These are phyloP conservation scores for Xylariaceae sp. DNA, from an alignment of 2,329 filamentous ascomycete genomes.

Conservation along the genomic window DNA sequence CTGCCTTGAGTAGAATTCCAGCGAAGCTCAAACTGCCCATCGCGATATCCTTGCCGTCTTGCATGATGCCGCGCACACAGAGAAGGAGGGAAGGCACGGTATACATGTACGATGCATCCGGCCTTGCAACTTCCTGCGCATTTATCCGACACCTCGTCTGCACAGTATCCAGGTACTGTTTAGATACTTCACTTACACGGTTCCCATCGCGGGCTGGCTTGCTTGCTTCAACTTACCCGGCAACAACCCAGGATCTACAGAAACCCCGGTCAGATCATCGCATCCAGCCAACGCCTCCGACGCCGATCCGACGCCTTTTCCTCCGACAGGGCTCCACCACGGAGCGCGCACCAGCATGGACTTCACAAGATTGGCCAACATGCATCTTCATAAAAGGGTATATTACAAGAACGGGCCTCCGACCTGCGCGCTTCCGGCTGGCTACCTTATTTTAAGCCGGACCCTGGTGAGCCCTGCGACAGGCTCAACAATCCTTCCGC, in stretches of 20 bases:
- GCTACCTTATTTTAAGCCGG: slow-evolving; percentile 8
- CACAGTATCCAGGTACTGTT: no score
- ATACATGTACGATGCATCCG: neutral
- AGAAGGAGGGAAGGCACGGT: neutral
- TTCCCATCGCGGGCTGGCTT: neutral
- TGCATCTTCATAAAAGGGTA: slow-evolving; percentile 7
- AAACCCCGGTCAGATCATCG: neutral
- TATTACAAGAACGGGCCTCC: slow-evolving; percentile 7
- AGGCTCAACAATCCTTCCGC: slow-evolving; percentile 51
- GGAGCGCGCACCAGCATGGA: neutral
- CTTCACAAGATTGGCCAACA: neutral
- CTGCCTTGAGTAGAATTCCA: neutral
- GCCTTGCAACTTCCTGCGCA: neutral
- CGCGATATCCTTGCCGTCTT: neutral
- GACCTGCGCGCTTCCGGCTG: neutral
- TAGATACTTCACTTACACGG: no score
- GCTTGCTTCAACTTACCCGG: neutral
- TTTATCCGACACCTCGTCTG: neutral
- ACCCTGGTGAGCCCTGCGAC: slow-evolving; percentile 30
- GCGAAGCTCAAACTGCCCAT: neutral
- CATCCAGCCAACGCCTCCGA: neutral
- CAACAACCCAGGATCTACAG: neutral
- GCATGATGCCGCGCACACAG: neutral
- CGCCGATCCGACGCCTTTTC: slow-evolving; percentile 16
- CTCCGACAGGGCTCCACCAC: neutral